Percentiles rank a stretch among this genome's conserved stretches.
phyloP scores from a whole-genome alignment of 352 stramenopile species.

The Phytophthora pseudosyringae region DNA sequence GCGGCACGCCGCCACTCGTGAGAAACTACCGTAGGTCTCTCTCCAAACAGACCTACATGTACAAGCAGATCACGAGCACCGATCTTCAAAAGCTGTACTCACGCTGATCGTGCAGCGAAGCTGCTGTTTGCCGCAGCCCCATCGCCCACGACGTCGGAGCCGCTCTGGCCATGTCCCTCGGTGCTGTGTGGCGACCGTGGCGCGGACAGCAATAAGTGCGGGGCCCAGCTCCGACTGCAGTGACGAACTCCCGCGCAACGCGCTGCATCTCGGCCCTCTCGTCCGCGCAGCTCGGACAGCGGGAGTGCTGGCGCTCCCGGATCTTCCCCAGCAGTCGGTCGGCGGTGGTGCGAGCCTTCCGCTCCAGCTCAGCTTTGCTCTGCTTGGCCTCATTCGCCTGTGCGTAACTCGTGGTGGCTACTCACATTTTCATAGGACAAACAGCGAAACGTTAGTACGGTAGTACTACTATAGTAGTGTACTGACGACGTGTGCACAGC shows the following conservation, averaged over 20 bases:
- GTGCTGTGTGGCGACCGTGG: background rate
- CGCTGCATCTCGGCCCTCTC: slow-evolving; percentile 27
- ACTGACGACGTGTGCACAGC: background rate
- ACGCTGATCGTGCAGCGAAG: background rate
- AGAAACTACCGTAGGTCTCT: slow-evolving; percentile 1
- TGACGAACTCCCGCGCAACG: slow-evolving; percentile 11
- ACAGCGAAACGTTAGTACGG: slow-evolving; percentile 22
- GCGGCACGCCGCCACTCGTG: slow-evolving; percentile 1
- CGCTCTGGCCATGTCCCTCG: background rate
- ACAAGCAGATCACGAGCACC: slow-evolving; percentile 5
- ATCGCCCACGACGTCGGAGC: background rate
- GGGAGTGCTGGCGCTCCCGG: slow-evolving; percentile 3
- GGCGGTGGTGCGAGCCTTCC: slow-evolving; percentile 4
- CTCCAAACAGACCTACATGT: background rate
- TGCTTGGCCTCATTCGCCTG: slow-evolving; percentile 16
- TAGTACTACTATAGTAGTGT: background rate
- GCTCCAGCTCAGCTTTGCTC: slow-evolving; percentile 13
- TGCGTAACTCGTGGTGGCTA: slow-evolving; percentile 27
- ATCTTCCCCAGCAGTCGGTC: slow-evolving; percentile 30
- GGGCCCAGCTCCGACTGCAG: background rate
- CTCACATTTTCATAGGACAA: slow-evolving; percentile 13
- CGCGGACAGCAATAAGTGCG: slow-evolving; percentile 12
- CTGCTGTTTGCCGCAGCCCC: background rate
- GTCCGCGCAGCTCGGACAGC: slow-evolving; percentile 19
- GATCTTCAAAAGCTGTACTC: slow-evolving; percentile 31